Evolutionary conservation across 306 rosid genomes (phyloP).

Genomic region (Lithocarpus polystachyus): DNA sequence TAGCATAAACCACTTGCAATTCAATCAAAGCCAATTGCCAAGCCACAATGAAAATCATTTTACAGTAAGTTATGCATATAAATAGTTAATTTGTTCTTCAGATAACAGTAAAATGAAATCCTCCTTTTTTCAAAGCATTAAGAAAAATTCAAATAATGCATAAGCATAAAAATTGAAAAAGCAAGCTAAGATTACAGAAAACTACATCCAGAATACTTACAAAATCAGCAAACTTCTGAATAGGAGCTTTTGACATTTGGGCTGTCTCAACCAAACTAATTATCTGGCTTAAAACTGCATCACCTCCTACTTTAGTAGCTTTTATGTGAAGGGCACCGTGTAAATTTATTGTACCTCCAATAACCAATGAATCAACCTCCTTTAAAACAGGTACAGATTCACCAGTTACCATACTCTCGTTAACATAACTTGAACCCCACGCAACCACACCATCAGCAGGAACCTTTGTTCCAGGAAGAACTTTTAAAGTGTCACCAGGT

Average conservation of each 20-base stretch:
- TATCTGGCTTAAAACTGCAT: constrained; percentile 91
- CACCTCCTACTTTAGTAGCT: constrained; percentile 92
- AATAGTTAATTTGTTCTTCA: not conserved
- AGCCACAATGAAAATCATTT: not conserved
- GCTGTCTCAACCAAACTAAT: constrained; percentile 97
- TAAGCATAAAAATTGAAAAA: constrained; percentile 2
- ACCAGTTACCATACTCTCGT: constrained; percentile 98
- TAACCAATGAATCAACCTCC: constrained; percentile 66
- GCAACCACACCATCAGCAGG: constrained; percentile 86
- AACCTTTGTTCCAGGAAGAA: constrained; percentile 89
- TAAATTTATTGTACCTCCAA: constrained; percentile 92
- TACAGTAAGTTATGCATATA: not conserved
- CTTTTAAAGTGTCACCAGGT: constrained; percentile 83
- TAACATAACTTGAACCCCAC: constrained; percentile 91
- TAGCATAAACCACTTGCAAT: not conserved
- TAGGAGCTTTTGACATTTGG: constrained; percentile 99
- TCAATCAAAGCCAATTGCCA: not conserved
- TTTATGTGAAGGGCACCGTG: constrained; percentile 79
- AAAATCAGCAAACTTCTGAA: constrained; percentile 98
- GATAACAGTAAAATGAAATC: constrained; percentile 2
- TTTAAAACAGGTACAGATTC: constrained; percentile 77
- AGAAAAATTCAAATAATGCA: not conserved
- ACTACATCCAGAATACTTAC: constrained; percentile 52
- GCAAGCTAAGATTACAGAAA: constrained; percentile 14
- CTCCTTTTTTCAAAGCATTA: not conserved